These are phyloP conservation scores for Panicum virgatum DNA, from an alignment of 202 grass and related monocot genomes.

Conservation along the genomic window DNA sequence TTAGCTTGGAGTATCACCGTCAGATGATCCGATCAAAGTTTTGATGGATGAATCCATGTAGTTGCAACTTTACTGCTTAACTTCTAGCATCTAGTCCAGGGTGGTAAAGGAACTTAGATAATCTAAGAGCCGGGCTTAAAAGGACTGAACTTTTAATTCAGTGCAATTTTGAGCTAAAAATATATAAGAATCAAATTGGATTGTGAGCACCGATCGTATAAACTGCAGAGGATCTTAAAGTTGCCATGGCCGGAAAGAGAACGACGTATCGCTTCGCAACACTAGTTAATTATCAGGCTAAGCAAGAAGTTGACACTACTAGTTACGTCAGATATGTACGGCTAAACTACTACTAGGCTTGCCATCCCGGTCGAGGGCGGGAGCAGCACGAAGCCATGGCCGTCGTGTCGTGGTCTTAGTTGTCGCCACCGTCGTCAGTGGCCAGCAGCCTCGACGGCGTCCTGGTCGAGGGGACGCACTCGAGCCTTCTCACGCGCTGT, in stretches of 20 bases:
- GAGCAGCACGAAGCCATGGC: not conserved
- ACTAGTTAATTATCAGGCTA: too few relatives aligned
- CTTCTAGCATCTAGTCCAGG: too few relatives aligned
- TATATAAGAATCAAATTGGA: too few relatives aligned
- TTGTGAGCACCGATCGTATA: too few relatives aligned
- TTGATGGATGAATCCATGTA: not conserved
- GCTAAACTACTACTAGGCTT: not conserved
- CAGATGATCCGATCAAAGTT: not conserved
- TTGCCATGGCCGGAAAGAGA: too few relatives aligned
- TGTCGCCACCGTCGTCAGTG: not conserved
- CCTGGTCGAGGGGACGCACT: not conserved
- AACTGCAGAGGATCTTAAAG: too few relatives aligned
- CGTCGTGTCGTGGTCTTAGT: not conserved
- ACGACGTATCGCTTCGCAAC: too few relatives aligned
- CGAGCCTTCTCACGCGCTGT: not conserved
- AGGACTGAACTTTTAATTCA: too few relatives aligned
- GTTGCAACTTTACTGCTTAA: not conserved
- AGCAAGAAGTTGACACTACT: not conserved
- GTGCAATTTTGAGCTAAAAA: too few relatives aligned
- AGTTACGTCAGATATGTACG: not conserved
- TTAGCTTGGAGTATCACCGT: not conserved
- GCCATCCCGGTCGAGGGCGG: not conserved
- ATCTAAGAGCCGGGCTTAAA: too few relatives aligned
- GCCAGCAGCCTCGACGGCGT: not conserved
- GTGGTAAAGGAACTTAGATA: too few relatives aligned